A percentile compares a stretch with the other conserved stretches of the same genome.
phyloP scores from a whole-genome alignment of 164 flowering plant species.

The Tetracentron sinense region DNA sequence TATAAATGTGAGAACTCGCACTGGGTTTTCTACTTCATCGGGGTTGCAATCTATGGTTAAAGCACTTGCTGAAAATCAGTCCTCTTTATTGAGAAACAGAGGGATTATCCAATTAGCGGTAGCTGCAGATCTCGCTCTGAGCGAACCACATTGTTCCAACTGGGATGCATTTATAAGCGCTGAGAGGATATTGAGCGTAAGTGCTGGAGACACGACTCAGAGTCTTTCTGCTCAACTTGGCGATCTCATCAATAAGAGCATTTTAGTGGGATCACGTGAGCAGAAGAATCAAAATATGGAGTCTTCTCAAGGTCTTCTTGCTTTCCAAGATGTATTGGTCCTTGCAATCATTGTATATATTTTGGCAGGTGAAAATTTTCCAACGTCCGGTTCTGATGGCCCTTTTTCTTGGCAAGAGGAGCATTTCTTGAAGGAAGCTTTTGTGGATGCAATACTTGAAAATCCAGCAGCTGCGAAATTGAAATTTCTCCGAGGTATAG shows the following conservation, averaged over 20 bases:
- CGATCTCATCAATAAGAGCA: constrained; percentile 78
- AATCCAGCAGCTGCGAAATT: constrained; percentile 59
- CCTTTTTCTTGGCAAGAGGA: constrained; percentile 99
- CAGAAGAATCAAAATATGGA: constrained; percentile 24
- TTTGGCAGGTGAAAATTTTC: constrained; percentile 92
- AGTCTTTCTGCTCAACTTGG: constrained; percentile 83
- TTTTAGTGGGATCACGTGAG: constrained; percentile 34
- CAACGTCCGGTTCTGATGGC: constrained; percentile 77
- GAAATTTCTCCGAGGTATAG: constrained; percentile 71
- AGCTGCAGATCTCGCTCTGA: constrained; percentile 57
- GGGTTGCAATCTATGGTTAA: constrained; percentile 64
- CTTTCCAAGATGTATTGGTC: constrained; percentile 74
- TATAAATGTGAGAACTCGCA: constrained; percentile 46
- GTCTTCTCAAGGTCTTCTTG: constrained; percentile 49
- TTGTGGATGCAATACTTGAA: constrained; percentile 78
- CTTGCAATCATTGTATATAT: constrained; percentile 71
- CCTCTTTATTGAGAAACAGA: constrained; percentile 63
- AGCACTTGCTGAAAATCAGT: constrained; percentile 57
- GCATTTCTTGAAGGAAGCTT: constrained; percentile 76
- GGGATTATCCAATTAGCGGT: constrained; percentile 84
- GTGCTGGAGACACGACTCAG: constrained; percentile 90
- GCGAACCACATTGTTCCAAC: constrained; percentile 51
- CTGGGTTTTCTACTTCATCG: constrained; percentile 53
- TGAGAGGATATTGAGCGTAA: constrained; percentile 68
- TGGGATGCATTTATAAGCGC: constrained; percentile 95